Evolutionary conservation across 2,329 filamentous ascomycete genomes (phyloP), one percentile per base, ranked within the genome.

Genomic region (Fusarium tanahbumbuense): DNA sequence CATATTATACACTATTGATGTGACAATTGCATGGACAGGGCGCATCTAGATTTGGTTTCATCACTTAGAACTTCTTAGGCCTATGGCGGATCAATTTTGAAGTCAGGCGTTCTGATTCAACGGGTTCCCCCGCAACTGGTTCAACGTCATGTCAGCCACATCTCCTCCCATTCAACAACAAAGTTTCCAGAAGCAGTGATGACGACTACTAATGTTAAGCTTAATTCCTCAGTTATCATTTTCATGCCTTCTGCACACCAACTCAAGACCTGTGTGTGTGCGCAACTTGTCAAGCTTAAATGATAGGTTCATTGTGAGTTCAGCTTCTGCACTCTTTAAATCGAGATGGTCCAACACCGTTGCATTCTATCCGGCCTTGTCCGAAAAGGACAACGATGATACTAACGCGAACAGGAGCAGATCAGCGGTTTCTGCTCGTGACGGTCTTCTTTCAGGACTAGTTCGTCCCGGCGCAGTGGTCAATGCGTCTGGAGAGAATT

Each of bases 401-500:
- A 18, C 53, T 49, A 56, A 44, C 44, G 15, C 10, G 4, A 15
- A 15, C 13, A 2, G 7, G 52, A 13, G 8, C 6, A 18, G 54
- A 56, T 56, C 54, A 40, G 10, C 54, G 40, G 1, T 5, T 18
- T 13, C 3, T 13, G 41, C 56, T 42, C 56, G 40, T 55, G 48
- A 55, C 54, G 48, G 9, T 15, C 4, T 12, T 55, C 30, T 37
- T 59, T 59, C 7, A 3, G 30, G 56, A 28, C 23, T 59, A 55
- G 56, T n/a, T n/a, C 18, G 30, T 30, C 30, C 56, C 56, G 56
- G 28, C 9, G 30, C 16, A 30, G 15, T 59, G 56, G 49, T 59
- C 56, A 55, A 59, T 59, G 56, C 56, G 30, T 40, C 49, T 45
- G 49, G 56, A 44, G 40, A 55, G 56, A 8, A 59, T 44, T 45